Percentiles rank a stretch among this genome's conserved stretches.
Conservation (phyloP, 2,329 filamentous ascomycete genomes). For the Sarocladium brachiariae region DNA sequence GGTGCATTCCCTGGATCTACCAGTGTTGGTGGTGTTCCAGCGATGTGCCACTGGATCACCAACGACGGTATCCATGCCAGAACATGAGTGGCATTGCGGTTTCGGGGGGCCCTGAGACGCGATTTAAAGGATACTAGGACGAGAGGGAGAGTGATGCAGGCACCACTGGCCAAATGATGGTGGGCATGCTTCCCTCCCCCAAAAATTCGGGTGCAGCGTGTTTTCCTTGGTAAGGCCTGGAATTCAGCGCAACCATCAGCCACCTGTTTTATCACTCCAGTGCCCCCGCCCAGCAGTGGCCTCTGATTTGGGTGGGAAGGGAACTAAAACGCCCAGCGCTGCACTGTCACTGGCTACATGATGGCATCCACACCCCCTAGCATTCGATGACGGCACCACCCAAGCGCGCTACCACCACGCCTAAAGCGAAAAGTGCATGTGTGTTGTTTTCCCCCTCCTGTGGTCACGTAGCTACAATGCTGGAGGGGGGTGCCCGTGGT, state of each 20-base stretch:
- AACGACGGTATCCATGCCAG: no score
- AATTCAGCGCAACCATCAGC: constrained; percentile 7
- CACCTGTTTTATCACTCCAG: constrained; percentile 5
- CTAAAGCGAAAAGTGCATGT: background rate
- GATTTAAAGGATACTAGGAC: background rate
- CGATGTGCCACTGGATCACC: constrained; percentile 1
- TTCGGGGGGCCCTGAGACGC: background rate
- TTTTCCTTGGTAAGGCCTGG: background rate
- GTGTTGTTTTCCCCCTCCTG: background rate
- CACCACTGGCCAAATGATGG: background rate
- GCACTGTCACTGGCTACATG: constrained; percentile 4
- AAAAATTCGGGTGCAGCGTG: background rate
- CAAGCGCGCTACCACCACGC: background rate
- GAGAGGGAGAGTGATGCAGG: background rate
- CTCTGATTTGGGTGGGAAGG: background rate
- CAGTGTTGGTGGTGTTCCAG: background rate
- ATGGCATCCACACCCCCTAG: constrained; percentile 2
- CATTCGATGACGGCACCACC: constrained; percentile 2
- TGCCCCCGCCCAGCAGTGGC: background rate
- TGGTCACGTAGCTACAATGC: background rate
- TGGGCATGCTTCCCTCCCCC: background rate
- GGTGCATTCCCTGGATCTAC: background rate
- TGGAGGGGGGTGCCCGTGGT: background rate
- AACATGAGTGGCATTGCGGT: no score
- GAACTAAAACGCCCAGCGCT: background rate